Percentiles rank a stretch among this genome's conserved stretches.
These are phyloP conservation scores for Phaeodactylum tricornutum DNA, from an alignment of 108 stramenopile species.

Conservation along the genomic window DNA sequence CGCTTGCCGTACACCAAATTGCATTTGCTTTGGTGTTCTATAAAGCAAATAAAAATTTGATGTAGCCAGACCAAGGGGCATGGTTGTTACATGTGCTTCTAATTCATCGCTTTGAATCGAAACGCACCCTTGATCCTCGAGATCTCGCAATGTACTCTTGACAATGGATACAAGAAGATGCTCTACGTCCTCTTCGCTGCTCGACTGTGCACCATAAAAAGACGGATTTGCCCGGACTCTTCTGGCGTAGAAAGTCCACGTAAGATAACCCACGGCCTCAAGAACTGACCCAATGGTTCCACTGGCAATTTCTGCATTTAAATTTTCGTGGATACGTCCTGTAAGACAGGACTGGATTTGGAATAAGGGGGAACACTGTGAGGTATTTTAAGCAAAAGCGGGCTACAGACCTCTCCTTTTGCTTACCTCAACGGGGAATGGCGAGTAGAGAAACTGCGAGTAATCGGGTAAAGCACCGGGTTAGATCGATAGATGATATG, in stretches of 20 bases:
- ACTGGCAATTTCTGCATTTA: constrained; percentile 92
- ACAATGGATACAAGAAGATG: constrained; percentile 51
- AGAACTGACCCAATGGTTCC: constrained; percentile 64
- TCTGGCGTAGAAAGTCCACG: constrained; percentile 96
- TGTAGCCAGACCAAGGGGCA: constrained; percentile 70
- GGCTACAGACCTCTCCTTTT: no score
- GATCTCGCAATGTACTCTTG: constrained; percentile 38
- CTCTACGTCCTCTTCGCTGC: constrained; percentile 53
- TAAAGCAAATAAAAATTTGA: constrained; percentile 92
- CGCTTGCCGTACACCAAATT: constrained; percentile 34
- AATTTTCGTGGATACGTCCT: constrained; percentile 80
- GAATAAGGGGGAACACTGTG: no score
- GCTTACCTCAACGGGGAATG: constrained; percentile 99
- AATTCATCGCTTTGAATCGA: constrained; percentile 31
- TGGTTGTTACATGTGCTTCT: constrained; percentile 25
- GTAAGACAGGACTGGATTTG: constrained; percentile 78
- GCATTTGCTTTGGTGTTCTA: constrained; percentile 71
- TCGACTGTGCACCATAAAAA: constrained; percentile 78
- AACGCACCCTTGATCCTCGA: constrained; percentile 75
- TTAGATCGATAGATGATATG: no score
- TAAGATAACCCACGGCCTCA: constrained; percentile 88
- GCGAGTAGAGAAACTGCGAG: constrained; percentile 92
- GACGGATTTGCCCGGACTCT: constrained; percentile 91
- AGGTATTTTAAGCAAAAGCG: no score
- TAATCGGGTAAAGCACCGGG: background rate